Base-by-base conservation (phyloP, 2,329 filamentous ascomycete species). In the Aspergillus sp. region DNA sequence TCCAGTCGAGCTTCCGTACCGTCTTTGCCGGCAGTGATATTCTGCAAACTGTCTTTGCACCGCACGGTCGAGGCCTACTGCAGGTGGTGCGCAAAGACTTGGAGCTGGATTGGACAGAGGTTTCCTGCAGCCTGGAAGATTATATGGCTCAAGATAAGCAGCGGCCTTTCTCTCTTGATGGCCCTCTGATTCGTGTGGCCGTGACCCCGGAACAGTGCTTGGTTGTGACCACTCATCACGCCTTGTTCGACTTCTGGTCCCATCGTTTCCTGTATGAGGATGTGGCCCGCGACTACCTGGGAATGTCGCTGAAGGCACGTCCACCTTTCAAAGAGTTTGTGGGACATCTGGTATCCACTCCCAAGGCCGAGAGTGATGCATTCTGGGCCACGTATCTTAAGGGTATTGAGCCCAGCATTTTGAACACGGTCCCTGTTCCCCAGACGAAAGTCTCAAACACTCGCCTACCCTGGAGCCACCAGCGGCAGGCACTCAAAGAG, bases 191-290 rank as follows among this genome's bases (percentile, higher is more conserved):
- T 6, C 35, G 49, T 7, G 49, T 47, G 8, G 49, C 49, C 8
- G 44, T 47, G 33, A 22, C 47, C 4, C 35, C 47, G 10, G 30
- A 24, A 19, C n/a, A 14, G 11, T 40, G 42, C n/a, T 24, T 51
- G 16, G 49, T 51, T 3, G 49, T 47, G 11, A 47, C 49, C 10
- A 35, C 42, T 8, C 49, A 51, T 30, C 49, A 51, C 30, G 45
- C 44, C 4, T 44, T 51, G 17, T 51, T 51, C 20, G 49, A 51
- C 26, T 51, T 51, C 45, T 51, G 49, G 49, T 51, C 49, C 3
- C 49, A 51, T 20, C 20, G 49, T 4, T 51, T 51, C 17, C 17
- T 51, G n/a, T 51, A 47, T 22, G 44, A 51, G 20, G 51, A 53
- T 11, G 47, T 50, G n/a, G 49, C 47, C 13, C 42, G 35, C 17